Conservation (phyloP, 495 filamentous ascomycete species). For the Thozetella sp. region DNA sequence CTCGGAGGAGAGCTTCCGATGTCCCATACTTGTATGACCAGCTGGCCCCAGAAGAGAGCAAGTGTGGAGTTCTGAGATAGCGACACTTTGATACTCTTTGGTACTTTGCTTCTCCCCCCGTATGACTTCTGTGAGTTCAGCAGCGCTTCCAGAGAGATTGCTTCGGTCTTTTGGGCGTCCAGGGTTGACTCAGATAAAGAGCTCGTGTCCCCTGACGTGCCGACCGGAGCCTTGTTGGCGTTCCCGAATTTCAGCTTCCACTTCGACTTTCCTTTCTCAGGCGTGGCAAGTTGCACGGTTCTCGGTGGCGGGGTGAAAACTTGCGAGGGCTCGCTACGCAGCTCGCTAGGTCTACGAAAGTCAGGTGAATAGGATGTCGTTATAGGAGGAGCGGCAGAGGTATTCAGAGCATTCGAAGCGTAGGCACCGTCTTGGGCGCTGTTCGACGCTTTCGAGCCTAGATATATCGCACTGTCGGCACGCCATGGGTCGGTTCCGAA, state of each 20-base stretch:
- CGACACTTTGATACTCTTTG: conserved; percentile 28
- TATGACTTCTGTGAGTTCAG: conserved; percentile 14
- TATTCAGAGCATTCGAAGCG: neutral
- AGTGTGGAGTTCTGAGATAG: conserved; percentile 34
- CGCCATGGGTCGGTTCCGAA: neutral
- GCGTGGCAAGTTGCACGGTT: conserved; percentile 12
- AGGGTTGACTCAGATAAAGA: conserved; percentile 28
- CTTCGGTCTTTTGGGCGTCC: conserved; percentile 30
- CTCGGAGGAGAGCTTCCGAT: conserved; percentile 25
- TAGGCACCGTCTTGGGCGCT: neutral
- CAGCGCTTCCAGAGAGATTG: conserved; percentile 23
- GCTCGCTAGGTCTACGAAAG: neutral
- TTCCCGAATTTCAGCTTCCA: conserved; percentile 29
- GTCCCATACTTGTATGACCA: conserved; percentile 35
- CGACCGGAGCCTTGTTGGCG: conserved; percentile 20
- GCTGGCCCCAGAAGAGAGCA: conserved; percentile 36
- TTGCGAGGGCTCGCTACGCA: neutral
- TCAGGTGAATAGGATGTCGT: neutral
- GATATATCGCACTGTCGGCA: neutral
- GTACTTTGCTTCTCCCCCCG: conserved; percentile 16
- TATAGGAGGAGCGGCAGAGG: neutral
- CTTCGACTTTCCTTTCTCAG: conserved; percentile 26
- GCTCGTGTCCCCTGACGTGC: conserved; percentile 22
- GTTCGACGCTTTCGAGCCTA: neutral
- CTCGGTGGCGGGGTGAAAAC: conserved; percentile 6